These are phyloP conservation scores for Xylariomycetidae sp. DNA, from an alignment of 2,329 filamentous ascomycete genomes.

Conservation along the genomic window DNA sequence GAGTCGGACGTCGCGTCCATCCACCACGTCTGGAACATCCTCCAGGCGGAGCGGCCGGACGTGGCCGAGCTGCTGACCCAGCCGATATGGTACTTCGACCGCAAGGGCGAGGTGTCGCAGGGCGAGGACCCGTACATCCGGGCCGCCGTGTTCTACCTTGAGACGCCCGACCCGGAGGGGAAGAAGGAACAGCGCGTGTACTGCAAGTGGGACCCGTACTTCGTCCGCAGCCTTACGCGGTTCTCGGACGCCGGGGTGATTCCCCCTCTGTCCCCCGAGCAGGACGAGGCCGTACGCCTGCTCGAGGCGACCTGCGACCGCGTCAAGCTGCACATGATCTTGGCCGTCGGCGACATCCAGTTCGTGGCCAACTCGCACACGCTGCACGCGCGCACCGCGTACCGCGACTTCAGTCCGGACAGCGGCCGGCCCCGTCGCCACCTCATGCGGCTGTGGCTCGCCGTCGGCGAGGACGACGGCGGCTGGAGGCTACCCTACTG, in stretches of 20 bases:
- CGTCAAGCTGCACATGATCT: conserved; percentile 75
- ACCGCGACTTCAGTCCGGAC: conserved; percentile 62
- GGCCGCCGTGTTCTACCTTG: conserved; percentile 71
- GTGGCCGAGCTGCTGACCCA: conserved; percentile 69
- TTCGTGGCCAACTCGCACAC: conserved; percentile 79
- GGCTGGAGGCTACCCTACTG: conserved; percentile 82
- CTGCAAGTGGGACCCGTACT: conserved; percentile 90
- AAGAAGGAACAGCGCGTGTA: conserved; percentile 63
- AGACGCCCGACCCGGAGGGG: conserved; percentile 41
- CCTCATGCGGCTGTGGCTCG: conserved; percentile 79
- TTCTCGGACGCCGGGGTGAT: conserved; percentile 72
- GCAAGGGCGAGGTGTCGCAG: conserved; percentile 74
- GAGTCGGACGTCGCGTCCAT: conserved; percentile 77
- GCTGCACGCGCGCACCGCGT: conserved; percentile 75
- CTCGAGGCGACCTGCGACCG: conserved; percentile 73
- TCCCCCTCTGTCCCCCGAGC: conserved; percentile 64
- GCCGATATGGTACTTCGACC: conserved; percentile 88
- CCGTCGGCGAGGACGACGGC: conserved; percentile 75
- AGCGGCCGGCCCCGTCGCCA: conserved; percentile 65
- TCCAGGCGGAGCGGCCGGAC: conserved; percentile 71
- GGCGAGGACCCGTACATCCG: conserved; percentile 73
- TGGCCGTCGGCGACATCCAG: conserved; percentile 85
- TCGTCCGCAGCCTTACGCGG: conserved; percentile 67
- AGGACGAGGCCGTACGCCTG: conserved; percentile 62
- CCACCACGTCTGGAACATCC: conserved; percentile 76